Conservation (phyloP, 1,284 basidiomycete genomes). For the Serendipita sp. region DNA sequence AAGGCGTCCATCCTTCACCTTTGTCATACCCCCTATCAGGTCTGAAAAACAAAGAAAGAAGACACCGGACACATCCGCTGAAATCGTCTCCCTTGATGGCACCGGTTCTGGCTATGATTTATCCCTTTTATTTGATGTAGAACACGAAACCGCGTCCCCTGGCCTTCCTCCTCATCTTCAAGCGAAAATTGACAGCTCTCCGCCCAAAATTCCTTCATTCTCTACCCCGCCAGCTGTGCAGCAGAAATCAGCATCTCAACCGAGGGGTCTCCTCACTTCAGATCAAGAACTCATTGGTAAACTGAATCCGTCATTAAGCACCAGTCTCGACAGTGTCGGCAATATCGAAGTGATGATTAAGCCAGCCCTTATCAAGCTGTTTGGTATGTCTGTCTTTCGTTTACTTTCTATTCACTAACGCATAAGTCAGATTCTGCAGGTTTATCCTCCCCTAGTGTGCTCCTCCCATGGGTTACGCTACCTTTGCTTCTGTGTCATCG, state of each 20-base stretch:
- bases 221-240: not conserved
- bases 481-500: not conserved
- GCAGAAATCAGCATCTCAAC: not conserved
- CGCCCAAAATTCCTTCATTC: not conserved
- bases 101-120: not conserved
- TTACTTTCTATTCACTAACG: not conserved
- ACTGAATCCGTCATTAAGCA: not conserved
- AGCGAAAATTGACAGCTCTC: not conserved
- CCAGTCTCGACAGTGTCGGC: not conserved
- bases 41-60: not conserved
- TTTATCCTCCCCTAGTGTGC: not conserved
- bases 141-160: not conserved
- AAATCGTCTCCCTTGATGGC: not conserved
- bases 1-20: not conserved
- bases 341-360: not conserved
- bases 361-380: slow-evolving; percentile 1
- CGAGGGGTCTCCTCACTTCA: not conserved
- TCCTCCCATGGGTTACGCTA: not conserved
- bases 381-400: not conserved
- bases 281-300: not conserved
- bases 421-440: not conserved
- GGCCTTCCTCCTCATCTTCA: not conserved
- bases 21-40: not conserved
- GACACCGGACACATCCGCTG: not conserved
- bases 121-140: not conserved